phyloP scores from a whole-genome alignment of 371 early-diverging fungal species.

The Haplosporangium sp. region DNA sequence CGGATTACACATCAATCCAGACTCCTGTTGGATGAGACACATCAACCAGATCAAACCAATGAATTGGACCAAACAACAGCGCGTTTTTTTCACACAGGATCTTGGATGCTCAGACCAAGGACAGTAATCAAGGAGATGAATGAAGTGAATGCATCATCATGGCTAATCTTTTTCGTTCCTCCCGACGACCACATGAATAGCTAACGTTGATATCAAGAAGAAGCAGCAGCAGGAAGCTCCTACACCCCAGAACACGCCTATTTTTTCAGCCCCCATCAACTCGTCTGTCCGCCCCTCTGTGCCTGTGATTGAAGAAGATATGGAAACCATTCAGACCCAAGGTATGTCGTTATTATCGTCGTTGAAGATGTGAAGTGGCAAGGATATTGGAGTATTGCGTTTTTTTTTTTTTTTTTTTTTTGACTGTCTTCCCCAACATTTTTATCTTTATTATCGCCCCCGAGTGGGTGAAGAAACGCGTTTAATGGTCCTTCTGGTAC shows the following conservation, averaged over 20 bases:
- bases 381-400: no score
- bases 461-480: background rate
- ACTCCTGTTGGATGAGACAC: background rate
- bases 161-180: background rate
- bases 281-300: conserved; percentile 43
- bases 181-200: conserved; percentile 4
- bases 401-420: background rate
- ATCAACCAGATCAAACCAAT: background rate
- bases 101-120: background rate
- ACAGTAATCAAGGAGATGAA: background rate
- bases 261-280: conserved; percentile 70
- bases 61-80: background rate
- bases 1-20: no score
- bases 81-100: background rate
- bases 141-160: background rate
- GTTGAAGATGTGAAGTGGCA: no score
- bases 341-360: conserved; percentile 4
- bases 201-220: conserved; percentile 62
- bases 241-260: conserved; percentile 83
- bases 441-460: conserved; percentile 10
- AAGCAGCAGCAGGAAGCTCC: conserved; percentile 67
- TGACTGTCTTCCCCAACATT: background rate
- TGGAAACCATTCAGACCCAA: conserved; percentile 56
- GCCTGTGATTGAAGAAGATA: conserved; percentile 57
- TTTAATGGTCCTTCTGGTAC: background rate